Conservation (phyloP, 2,329 filamentous ascomycete genomes). For the Aspergillus fumigatus region DNA sequence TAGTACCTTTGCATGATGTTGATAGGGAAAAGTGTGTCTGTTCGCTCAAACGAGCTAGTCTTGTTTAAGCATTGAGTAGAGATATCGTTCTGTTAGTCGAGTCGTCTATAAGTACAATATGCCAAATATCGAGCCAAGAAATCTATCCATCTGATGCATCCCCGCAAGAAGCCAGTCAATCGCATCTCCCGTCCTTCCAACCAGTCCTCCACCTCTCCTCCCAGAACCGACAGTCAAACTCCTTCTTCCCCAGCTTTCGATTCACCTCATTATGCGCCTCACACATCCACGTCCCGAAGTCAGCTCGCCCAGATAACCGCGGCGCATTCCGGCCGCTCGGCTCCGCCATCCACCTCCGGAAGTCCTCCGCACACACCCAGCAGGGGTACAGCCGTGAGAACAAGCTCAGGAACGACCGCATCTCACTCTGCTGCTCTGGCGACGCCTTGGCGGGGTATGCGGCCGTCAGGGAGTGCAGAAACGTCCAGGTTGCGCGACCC, state of each 20-base stretch:
- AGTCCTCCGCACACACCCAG: conserved; percentile 92
- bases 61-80: neutral
- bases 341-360: conserved; percentile 71
- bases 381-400: conserved; percentile 91
- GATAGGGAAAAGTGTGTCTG: neutral
- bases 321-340: conserved; percentile 58
- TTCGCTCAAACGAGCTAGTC: neutral
- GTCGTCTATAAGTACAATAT: neutral
- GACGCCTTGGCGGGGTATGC: conserved; percentile 72
- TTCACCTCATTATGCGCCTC: conserved; percentile 50
- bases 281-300: conserved; percentile 49
- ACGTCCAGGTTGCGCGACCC: conserved; percentile 85
- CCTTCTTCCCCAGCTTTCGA: conserved; percentile 78
- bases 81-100: neutral
- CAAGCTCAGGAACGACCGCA: conserved; percentile 69
- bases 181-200: conserved; percentile 66
- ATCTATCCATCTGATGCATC: neutral
- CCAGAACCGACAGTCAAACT: conserved; percentile 87
- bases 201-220: conserved; percentile 93
- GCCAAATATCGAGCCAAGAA: neutral
- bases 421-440: conserved; percentile 65
- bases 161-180: conserved; percentile 32
- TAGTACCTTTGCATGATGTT: neutral
- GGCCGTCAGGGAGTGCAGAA: conserved; percentile 87
- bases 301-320: conserved; percentile 46